phyloP scores from a whole-genome alignment of 2,329 filamentous ascomycete species.

The Aspergillus flavus region DNA sequence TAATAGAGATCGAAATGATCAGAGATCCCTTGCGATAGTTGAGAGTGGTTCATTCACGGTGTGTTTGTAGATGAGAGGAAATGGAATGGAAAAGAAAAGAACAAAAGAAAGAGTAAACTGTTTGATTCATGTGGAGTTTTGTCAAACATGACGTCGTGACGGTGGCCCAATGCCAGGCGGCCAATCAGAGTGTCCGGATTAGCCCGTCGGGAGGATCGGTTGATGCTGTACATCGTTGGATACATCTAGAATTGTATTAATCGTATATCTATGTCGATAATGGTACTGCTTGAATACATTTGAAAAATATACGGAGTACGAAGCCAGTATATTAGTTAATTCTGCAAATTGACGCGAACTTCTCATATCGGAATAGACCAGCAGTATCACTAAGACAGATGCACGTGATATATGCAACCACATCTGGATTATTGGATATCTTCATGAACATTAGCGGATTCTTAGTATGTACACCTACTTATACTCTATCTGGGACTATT shows the following conservation, averaged over 20 bases:
- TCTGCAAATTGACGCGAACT: too few species aligned
- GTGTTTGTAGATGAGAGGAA: background rate
- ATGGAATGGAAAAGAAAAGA: background rate
- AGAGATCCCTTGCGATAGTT: background rate
- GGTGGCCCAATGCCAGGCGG: background rate
- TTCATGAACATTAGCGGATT: background rate
- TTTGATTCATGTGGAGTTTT: background rate
- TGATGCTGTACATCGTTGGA: background rate
- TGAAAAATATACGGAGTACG: too few species aligned
- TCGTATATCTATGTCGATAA: background rate
- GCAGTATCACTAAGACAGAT: background rate
- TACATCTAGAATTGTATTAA: background rate
- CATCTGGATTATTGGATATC: background rate
- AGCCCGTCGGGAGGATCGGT: background rate
- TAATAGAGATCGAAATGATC: background rate
- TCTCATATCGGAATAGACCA: too few species aligned
- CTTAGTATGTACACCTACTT: background rate
- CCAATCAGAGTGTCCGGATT: background rate
- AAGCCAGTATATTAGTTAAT: too few species aligned
- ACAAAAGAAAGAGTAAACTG: background rate
- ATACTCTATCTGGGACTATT: background rate
- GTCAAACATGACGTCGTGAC: conserved; percentile 4
- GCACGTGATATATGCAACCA: background rate
- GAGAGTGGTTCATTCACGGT: background rate
- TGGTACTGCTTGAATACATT: background rate